Evolutionary conservation across 2,329 filamentous ascomycete genomes (phyloP).

Genomic region (Alternaria gaisen): DNA sequence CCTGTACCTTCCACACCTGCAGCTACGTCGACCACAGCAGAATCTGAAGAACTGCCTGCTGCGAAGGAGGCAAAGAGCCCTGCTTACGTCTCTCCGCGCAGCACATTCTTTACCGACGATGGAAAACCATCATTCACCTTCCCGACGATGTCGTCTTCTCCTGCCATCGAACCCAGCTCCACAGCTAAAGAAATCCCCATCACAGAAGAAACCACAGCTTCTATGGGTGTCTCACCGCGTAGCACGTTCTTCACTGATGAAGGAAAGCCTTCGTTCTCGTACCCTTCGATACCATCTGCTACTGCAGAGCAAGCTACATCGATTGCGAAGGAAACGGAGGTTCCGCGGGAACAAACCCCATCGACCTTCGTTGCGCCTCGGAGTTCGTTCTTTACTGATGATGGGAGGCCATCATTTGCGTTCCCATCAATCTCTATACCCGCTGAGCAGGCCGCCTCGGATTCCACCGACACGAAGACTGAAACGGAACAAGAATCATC

Average conservation of each 20-base stretch:
- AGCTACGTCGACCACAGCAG: neutral
- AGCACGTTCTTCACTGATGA: conserved; percentile 18
- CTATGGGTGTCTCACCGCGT: conserved; percentile 13
- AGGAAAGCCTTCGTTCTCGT: conserved; percentile 18
- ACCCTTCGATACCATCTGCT: conserved; percentile 1
- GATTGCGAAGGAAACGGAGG: neutral
- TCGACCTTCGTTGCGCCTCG: conserved; percentile 12
- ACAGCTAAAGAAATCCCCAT: neutral
- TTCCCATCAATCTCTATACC: conserved; percentile 5
- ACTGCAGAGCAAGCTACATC: neutral
- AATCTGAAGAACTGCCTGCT: neutral
- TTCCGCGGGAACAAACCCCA: neutral
- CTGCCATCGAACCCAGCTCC: neutral
- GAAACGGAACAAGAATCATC: neutral
- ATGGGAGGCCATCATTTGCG: conserved; percentile 16
- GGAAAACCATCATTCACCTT: conserved; percentile 18
- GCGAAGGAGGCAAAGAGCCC: neutral
- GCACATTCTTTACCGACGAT: conserved; percentile 17
- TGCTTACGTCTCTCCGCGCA: conserved; percentile 15
- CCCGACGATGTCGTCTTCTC: neutral
- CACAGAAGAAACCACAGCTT: neutral
- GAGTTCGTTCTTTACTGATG: conserved; percentile 18
- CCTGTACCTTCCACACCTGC: neutral
- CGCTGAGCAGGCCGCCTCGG: neutral
- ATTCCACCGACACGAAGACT: neutral